Conservation (phyloP, 768 basidiomycete species). For the Agaricus blazei region DNA sequence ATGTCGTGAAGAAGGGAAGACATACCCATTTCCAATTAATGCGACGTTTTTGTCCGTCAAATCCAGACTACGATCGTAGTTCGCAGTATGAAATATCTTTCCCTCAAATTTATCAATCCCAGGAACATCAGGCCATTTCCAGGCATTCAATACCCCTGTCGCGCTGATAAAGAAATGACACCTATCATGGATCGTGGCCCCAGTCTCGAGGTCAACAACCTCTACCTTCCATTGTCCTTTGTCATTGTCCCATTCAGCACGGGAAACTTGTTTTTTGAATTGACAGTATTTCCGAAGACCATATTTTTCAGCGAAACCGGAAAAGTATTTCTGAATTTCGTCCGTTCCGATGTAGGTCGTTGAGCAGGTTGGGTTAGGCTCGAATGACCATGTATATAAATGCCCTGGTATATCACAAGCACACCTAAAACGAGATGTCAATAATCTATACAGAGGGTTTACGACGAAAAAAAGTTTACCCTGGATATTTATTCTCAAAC, state of each 20-base stretch:
- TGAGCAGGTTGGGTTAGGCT: conserved; percentile 21
- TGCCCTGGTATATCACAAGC: conserved; percentile 17
- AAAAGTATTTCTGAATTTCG: conserved; percentile 19
- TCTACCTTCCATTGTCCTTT: conserved; percentile 18
- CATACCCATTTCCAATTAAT: conserved; percentile 28
- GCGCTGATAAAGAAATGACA: conserved; percentile 24
- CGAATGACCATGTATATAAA: conserved; percentile 15
- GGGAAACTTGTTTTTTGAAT: conserved; percentile 13
- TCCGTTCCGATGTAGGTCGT: conserved; percentile 19
- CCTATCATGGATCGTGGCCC: conserved; percentile 9
- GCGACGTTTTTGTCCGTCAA: conserved; percentile 21
- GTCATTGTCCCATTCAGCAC: conserved; percentile 18
- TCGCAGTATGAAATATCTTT: conserved; percentile 23
- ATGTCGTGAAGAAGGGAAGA: background rate
- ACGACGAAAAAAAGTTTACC: conserved; percentile 13
- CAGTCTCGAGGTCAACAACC: conserved; percentile 11
- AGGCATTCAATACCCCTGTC: conserved; percentile 23
- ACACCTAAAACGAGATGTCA: background rate
- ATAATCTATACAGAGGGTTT: background rate
- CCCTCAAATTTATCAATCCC: conserved; percentile 24
- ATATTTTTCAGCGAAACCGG: conserved; percentile 17
- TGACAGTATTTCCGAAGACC: conserved; percentile 18
- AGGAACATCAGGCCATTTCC: conserved; percentile 28
- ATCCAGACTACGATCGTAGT: conserved; percentile 17
- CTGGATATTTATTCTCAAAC: conserved; percentile 32